A percentile compares a stretch with the other conserved stretches of the same genome.
phyloP scores from a whole-genome alignment of 2,329 filamentous ascomycete genomes.

The Chalaropsis thielavioides region DNA sequence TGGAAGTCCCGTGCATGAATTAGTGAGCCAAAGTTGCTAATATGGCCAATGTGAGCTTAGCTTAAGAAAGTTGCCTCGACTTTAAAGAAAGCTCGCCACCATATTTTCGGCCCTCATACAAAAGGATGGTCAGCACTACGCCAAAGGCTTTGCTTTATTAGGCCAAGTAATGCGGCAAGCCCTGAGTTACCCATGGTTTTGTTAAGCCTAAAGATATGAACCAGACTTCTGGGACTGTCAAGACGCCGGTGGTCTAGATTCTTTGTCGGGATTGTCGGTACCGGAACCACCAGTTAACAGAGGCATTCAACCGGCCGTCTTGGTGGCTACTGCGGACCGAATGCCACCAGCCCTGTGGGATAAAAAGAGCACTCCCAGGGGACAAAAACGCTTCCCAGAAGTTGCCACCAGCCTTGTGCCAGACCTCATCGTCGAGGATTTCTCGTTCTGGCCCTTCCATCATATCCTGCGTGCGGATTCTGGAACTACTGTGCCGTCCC shows the following conservation, averaged over 20 bases:
- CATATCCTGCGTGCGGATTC: slow-evolving; percentile 71
- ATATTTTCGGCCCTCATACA: neutral
- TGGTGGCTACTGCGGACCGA: slow-evolving; percentile 29
- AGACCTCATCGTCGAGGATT: slow-evolving; percentile 54
- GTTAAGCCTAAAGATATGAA: neutral
- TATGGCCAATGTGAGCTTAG: neutral
- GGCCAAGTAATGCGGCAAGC: neutral
- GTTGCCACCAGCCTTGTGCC: slow-evolving; percentile 33
- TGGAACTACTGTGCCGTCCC: slow-evolving; percentile 27
- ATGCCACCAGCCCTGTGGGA: slow-evolving; percentile 33
- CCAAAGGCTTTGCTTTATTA: neutral
- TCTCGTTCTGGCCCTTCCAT: slow-evolving; percentile 65
- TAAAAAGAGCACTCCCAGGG: slow-evolving; percentile 34
- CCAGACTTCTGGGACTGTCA: neutral
- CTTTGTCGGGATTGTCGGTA: slow-evolving; percentile 20
- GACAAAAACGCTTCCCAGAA: slow-evolving; percentile 41
- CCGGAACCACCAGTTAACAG: slow-evolving; percentile 35
- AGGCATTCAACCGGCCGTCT: slow-evolving; percentile 28
- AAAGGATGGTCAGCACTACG: neutral
- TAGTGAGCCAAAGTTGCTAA: neutral
- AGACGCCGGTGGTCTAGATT: neutral
- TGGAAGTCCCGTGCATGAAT: neutral
- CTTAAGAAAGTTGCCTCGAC: neutral
- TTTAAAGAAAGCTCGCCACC: neutral
- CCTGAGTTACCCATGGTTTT: neutral